Evolutionary conservation across 192 early-diverging fungal genomes (phyloP).

Genomic region (Backusella mclennaniae): DNA sequence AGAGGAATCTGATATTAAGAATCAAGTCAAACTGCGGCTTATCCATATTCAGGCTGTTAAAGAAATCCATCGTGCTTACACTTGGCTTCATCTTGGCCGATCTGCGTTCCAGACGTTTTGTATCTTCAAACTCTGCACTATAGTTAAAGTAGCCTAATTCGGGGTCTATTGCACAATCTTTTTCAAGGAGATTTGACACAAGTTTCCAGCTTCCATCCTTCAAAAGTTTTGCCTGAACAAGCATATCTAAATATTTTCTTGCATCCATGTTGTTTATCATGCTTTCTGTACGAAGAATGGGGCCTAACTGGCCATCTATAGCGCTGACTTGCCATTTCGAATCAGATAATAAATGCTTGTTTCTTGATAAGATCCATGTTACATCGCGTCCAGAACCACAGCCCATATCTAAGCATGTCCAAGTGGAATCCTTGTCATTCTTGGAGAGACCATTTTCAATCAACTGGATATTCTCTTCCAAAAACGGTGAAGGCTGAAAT

Average conservation of each 20-base stretch:
- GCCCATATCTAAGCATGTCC: conserved; percentile 38
- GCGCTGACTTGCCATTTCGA: conserved; percentile 30
- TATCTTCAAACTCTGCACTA: conserved; percentile 19
- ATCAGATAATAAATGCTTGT: neutral
- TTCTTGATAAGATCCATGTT: conserved; percentile 30
- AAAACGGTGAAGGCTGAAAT: conserved; percentile 36
- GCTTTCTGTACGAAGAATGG: conserved; percentile 22
- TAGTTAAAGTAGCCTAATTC: conserved; percentile 23
- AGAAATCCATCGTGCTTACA: neutral
- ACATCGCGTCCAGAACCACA: conserved; percentile 43
- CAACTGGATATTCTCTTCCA: conserved; percentile 19
- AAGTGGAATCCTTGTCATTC: neutral
- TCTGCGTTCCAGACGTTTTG: neutral
- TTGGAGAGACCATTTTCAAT: conserved; percentile 24
- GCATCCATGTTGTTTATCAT: conserved; percentile 14
- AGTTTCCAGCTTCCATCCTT: conserved; percentile 27
- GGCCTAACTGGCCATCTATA: conserved; percentile 20
- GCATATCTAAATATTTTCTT: conserved; percentile 1
- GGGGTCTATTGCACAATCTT: neutral
- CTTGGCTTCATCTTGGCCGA: neutral
- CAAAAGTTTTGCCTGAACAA: conserved; percentile 27
- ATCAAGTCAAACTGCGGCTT: conserved; percentile 31
- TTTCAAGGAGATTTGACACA: conserved; percentile 2
- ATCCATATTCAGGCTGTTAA: neutral
- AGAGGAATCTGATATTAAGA: conserved; percentile 37